These are phyloP conservation scores for Calonectria ilicicola DNA, from an alignment of 2,329 filamentous ascomycete species.

Conservation along the genomic window DNA sequence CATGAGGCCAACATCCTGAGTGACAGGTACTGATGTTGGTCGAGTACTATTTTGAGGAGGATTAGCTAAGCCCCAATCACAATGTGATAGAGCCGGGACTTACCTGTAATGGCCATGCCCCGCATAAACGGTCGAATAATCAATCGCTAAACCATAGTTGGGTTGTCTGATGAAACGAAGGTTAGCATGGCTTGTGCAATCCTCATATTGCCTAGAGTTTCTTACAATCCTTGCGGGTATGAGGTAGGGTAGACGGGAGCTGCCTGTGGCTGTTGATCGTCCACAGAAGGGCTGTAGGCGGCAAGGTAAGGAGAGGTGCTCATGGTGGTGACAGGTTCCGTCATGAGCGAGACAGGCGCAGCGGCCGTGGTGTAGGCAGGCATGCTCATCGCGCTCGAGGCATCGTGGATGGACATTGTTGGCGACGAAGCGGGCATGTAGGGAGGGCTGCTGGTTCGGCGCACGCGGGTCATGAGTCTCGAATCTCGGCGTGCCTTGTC, in stretches of 20 bases:
- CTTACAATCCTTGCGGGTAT: constrained; percentile 54
- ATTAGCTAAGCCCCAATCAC: constrained; percentile 31
- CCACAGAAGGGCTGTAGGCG: constrained; percentile 62
- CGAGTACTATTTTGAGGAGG: constrained; percentile 47
- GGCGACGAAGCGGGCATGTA: constrained; percentile 53
- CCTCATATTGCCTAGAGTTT: constrained; percentile 30
- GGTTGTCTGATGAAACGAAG: constrained; percentile 41
- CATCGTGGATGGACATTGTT: constrained; percentile 50
- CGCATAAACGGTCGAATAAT: constrained; percentile 55
- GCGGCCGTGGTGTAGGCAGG: constrained; percentile 65
- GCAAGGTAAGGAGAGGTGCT: constrained; percentile 59
- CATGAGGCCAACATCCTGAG: constrained; percentile 55
- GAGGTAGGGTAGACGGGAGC: constrained; percentile 48
- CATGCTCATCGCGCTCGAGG: constrained; percentile 56
- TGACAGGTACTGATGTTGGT: constrained; percentile 52
- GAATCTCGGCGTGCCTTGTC: constrained; percentile 70
- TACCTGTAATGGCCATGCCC: constrained; percentile 55
- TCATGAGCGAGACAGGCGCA: constrained; percentile 62
- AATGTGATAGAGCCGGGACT: constrained; percentile 30
- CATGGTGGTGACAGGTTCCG: constrained; percentile 61
- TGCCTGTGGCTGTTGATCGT: constrained; percentile 54
- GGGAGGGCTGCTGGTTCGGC: constrained; percentile 63
- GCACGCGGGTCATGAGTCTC: constrained; percentile 64
- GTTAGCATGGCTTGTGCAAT: constrained; percentile 47
- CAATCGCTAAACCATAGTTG: constrained; percentile 58